phyloP scores from a whole-genome alignment of 352 stramenopile genomes.

The Globisporangium viniferum region DNA sequence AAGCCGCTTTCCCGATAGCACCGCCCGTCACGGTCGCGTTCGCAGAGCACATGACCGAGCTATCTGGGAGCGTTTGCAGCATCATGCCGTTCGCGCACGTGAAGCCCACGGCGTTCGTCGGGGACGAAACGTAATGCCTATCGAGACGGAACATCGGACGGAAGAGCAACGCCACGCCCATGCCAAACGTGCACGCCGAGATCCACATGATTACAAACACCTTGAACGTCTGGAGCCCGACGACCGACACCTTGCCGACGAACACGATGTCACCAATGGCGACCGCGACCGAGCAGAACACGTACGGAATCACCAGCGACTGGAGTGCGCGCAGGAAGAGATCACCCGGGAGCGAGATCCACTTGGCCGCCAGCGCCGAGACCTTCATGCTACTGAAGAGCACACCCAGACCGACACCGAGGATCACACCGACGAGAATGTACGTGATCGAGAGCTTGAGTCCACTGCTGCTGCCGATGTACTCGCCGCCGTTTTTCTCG shows the following conservation, averaged over 20 bases:
- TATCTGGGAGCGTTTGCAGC: conserved; percentile 18
- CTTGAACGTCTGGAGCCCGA: conserved; percentile 60
- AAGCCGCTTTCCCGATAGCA: conserved; percentile 22
- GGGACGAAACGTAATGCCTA: conserved; percentile 12
- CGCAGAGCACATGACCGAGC: conserved; percentile 19
- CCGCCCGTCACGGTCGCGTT: conserved; percentile 21
- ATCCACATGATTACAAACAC: conserved; percentile 64
- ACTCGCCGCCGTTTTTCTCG: conserved; percentile 8
- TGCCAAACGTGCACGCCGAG: conserved; percentile 41
- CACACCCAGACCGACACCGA: conserved; percentile 52
- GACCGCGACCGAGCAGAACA: conserved; percentile 76
- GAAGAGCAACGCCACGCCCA: conserved; percentile 55
- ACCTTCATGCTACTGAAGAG: conserved; percentile 40
- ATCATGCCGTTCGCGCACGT: conserved; percentile 45
- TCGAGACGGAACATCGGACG: conserved; percentile 48
- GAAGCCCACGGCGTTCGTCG: conserved; percentile 39
- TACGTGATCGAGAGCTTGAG: conserved; percentile 48
- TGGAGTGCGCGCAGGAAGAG: conserved; percentile 77
- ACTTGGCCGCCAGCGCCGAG: conserved; percentile 35
- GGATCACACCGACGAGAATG: conserved; percentile 46
- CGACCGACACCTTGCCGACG: conserved; percentile 65
- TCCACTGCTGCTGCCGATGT: conserved; percentile 34
- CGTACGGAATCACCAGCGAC: conserved; percentile 72
- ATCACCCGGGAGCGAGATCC: conserved; percentile 66
- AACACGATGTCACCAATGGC: conserved; percentile 75